Base-by-base conservation (phyloP, 1,139 yeast species). In the Debaryomyces robertsiae region DNA sequence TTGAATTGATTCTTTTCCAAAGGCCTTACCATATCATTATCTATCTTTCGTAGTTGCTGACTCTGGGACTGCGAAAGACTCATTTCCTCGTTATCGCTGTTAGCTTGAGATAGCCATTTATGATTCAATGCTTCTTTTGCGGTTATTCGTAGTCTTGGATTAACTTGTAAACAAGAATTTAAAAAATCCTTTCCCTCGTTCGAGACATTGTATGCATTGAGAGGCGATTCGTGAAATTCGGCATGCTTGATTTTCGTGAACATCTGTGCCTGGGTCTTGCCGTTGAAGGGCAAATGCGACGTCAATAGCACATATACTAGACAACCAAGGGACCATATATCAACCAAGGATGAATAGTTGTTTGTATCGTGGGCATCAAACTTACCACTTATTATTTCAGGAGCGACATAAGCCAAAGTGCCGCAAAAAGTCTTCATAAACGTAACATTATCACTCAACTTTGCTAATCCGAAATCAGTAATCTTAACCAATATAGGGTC, bases 261-360 rank as follows among this genome's bases (percentile, higher is more conserved):
- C 58, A 93, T 70, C 48, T 85, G 87, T 18, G 87, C 91, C 55
- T 91, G 98, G 0, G 96, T 88, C 40, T 84, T 78, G 1, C 97
- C 97, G 57, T 91, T 89, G 58, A 93, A 93, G 2, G 98, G 98
- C 44, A 91, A 67, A 69, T 89, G 96, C 0, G 94, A 93, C 0
- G 98, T 91, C 40, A 93, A 65, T 29, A 91, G 79, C 9, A 93
- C 98, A 63, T 89, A 93, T 0, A 90, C 84, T 27, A 93, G 67
- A 61, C 98, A 93, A 0, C 98, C 78, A 29, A 73, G 57, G 1
- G 97, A 88, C 98, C 98, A 93, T 73, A 93, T 87, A 61, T 93
- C 98, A 4, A 91, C 98, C 45, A 87, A 73, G 32, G 86, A 83
- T 4, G 96, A 88, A 56, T 93, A 93, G 42, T 84, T 73, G 27